Conservation (phyloP, 2,329 filamentous ascomycete genomes). For the Aspergillus aculeatinus region DNA sequence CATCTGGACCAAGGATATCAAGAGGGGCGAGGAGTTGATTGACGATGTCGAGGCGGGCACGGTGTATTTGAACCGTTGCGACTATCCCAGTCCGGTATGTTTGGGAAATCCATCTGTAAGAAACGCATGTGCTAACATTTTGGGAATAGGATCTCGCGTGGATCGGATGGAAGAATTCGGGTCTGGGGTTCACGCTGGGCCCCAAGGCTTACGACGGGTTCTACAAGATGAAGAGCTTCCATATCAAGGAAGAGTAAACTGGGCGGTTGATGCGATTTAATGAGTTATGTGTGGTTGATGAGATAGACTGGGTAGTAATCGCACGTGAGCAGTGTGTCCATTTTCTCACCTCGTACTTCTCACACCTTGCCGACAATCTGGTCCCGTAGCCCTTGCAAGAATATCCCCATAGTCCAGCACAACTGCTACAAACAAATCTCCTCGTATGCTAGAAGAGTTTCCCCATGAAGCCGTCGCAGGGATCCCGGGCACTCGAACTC, state of each 20-base stretch:
- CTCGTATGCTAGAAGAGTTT: too few species aligned
- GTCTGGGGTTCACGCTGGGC: constrained; percentile 81
- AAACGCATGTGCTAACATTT: neutral
- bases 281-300: neutral
- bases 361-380: too few species aligned
- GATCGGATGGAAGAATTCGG: constrained; percentile 94
- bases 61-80: constrained; percentile 88
- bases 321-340: too few species aligned
- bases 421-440: too few species aligned
- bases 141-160: constrained; percentile 71
- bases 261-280: neutral
- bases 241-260: constrained; percentile 56
- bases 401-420: too few species aligned
- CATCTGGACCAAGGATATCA: constrained; percentile 87
- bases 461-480: too few species aligned
- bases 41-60: constrained; percentile 84
- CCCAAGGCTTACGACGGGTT: constrained; percentile 88
- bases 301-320: too few species aligned
- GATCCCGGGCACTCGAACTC: too few species aligned
- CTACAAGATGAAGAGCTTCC: constrained; percentile 89
- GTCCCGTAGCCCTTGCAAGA: too few species aligned
- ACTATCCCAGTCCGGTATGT: constrained; percentile 83
- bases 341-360: too few species aligned
- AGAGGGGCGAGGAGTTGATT: constrained; percentile 69
- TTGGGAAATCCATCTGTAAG: neutral